Conservation (phyloP, 2,329 filamentous ascomycete species). For the Biscogniauxia sp. region DNA sequence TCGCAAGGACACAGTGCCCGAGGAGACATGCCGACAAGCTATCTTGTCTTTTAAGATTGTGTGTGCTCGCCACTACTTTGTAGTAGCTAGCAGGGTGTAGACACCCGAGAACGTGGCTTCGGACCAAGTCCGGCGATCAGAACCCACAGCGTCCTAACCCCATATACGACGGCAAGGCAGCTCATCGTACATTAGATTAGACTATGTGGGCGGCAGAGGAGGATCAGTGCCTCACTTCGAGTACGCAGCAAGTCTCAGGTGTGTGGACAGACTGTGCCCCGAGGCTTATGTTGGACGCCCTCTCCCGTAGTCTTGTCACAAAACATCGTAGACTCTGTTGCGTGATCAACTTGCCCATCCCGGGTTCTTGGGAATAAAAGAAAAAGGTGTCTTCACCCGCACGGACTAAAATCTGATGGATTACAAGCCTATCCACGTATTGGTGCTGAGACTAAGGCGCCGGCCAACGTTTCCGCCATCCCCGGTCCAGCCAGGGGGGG, state of each 20-base stretch:
- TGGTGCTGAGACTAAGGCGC: background rate
- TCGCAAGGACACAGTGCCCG: background rate
- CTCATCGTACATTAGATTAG: background rate
- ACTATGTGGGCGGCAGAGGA: background rate
- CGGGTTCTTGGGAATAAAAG: background rate
- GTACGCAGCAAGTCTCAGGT: background rate
- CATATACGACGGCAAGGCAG: background rate
- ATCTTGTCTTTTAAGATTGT: no score
- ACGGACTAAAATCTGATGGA: background rate
- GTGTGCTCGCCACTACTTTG: background rate
- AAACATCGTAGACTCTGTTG: background rate
- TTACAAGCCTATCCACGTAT: background rate
- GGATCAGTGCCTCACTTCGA: background rate
- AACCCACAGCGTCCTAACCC: background rate
- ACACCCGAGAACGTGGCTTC: constrained; percentile 1
- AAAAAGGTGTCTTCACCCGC: background rate
- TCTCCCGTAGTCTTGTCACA: background rate
- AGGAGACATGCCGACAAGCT: background rate
- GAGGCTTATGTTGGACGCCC: no score
- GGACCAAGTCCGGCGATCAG: constrained; percentile 1
- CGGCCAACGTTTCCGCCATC: background rate
- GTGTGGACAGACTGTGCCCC: background rate
- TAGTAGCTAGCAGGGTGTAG: constrained; percentile 1
- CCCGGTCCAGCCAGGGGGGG: background rate
- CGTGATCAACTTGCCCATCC: background rate